Conservation (phyloP, 805 yeast species). For the Metschnikowia baotianmanensis region DNA sequence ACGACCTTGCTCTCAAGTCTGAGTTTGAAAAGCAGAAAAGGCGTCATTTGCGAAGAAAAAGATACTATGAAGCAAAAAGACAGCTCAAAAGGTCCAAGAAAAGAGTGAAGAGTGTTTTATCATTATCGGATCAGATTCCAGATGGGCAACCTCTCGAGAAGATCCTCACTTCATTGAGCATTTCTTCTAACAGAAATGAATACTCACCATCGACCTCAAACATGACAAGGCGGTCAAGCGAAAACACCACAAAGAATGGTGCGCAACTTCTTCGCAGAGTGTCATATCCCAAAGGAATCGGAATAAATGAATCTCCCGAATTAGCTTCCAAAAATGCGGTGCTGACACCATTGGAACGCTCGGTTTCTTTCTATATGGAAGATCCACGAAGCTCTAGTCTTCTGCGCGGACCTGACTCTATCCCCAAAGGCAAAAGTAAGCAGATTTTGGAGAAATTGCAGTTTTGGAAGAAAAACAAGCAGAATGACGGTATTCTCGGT, state of each 20-base stretch:
- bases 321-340: background rate
- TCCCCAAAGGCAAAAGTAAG: slow-evolving; percentile 21
- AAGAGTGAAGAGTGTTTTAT: slow-evolving; percentile 36
- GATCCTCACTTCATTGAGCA: slow-evolving; percentile 37
- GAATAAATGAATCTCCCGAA: background rate
- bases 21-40: slow-evolving; percentile 39
- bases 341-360: slow-evolving; percentile 15
- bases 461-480: slow-evolving; percentile 34
- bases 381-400: slow-evolving; percentile 13
- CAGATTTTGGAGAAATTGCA: slow-evolving; percentile 33
- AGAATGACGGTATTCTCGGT: slow-evolving; percentile 8
- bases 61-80: slow-evolving; percentile 32
- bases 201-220: slow-evolving; percentile 8
- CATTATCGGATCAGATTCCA: slow-evolving; percentile 29
- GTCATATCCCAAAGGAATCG: background rate
- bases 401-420: slow-evolving; percentile 6
- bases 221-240: slow-evolving; percentile 9
- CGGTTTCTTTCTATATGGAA: slow-evolving; percentile 25
- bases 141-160: slow-evolving; percentile 36
- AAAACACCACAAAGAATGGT: slow-evolving; percentile 1
- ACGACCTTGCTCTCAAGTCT: slow-evolving; percentile 62
- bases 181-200: slow-evolving; percentile 25
- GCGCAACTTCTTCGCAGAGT: slow-evolving; percentile 1
- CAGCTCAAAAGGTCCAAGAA: slow-evolving; percentile 31
- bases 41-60: slow-evolving; percentile 30